These are phyloP conservation scores for Barnettozyma pratensis DNA, from an alignment of 805 yeast species.

Conservation along the genomic window DNA sequence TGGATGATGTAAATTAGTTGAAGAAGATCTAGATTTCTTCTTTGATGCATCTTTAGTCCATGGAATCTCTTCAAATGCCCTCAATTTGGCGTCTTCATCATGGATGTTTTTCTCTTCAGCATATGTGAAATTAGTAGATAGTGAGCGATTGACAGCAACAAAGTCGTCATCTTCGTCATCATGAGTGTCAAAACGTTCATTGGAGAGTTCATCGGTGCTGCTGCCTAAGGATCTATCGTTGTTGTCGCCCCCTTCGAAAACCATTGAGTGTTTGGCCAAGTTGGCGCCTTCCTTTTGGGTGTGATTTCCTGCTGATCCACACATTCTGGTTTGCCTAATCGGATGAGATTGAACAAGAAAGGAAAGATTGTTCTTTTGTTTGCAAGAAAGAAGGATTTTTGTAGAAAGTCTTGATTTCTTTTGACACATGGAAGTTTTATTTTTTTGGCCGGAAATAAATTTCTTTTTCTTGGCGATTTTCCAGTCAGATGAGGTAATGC, in stretches of 20 bases:
- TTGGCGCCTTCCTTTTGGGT: not conserved
- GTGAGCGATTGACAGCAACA: slow-evolving; percentile 17
- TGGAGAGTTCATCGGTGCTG: not conserved
- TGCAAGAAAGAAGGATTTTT: too few relatives aligned
- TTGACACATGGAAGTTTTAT: too few relatives aligned
- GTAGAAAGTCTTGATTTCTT: too few relatives aligned
- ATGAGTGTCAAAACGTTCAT: not conserved
- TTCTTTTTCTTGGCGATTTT: too few relatives aligned
- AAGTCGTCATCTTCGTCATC: slow-evolving; percentile 19
- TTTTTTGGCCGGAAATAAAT: too few relatives aligned
- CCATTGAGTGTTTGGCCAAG: slow-evolving; percentile 1
- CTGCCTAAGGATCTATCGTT: not conserved
- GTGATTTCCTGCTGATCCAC: not conserved
- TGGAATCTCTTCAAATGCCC: slow-evolving; percentile 42
- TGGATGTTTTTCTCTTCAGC: slow-evolving; percentile 59
- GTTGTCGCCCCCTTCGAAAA: not conserved
- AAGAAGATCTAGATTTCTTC: slow-evolving; percentile 28
- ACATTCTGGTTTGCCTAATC: not conserved
- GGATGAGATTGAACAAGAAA: too few relatives aligned
- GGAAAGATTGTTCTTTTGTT: too few relatives aligned
- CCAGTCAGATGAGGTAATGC: too few relatives aligned
- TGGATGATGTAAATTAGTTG: slow-evolving; percentile 32
- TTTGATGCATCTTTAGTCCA: slow-evolving; percentile 26
- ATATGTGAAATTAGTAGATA: slow-evolving; percentile 54
- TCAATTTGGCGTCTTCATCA: slow-evolving; percentile 63